Conservation (phyloP, 1,284 basidiomycete genomes). For the Rhodotorula sp. region DNA sequence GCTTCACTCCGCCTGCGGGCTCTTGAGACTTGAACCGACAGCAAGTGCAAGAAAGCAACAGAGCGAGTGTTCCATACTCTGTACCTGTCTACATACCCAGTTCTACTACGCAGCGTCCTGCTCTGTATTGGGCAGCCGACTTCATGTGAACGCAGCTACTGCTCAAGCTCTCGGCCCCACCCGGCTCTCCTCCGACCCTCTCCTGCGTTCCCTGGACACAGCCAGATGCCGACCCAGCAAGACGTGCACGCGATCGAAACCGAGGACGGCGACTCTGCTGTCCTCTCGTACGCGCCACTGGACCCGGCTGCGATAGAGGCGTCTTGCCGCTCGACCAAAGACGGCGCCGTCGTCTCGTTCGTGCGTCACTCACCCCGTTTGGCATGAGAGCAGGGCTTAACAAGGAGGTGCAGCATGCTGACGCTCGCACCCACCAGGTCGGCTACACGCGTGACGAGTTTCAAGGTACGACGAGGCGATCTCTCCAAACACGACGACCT, state of each 20-base stretch:
- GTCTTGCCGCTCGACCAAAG: constrained; percentile 61
- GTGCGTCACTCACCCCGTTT: constrained; percentile 5
- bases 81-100: too few relatives aligned
- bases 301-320: constrained; percentile 59
- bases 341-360: constrained; percentile 59
- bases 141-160: too few relatives aligned
- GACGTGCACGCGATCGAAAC: constrained; percentile 26
- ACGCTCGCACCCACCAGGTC: constrained; percentile 55
- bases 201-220: too few relatives aligned
- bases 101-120: too few relatives aligned
- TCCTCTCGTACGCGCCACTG: constrained; percentile 61
- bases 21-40: too few relatives aligned
- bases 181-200: too few relatives aligned
- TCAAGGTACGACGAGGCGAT: constrained; percentile 49
- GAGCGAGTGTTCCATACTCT: too few relatives aligned
- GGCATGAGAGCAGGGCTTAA: neutral
- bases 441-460: constrained; percentile 68
- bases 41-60: too few relatives aligned
- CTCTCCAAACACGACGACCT: too few relatives aligned
- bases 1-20: neutral
- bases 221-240: too few relatives aligned
- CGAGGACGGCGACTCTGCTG: constrained; percentile 56
- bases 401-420: neutral
- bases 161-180: too few relatives aligned
- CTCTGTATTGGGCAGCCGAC: too few relatives aligned